These are phyloP conservation scores for Davidsoniella neocaledoniae DNA, from an alignment of 2,329 filamentous ascomycete genomes.

Conservation along the genomic window DNA sequence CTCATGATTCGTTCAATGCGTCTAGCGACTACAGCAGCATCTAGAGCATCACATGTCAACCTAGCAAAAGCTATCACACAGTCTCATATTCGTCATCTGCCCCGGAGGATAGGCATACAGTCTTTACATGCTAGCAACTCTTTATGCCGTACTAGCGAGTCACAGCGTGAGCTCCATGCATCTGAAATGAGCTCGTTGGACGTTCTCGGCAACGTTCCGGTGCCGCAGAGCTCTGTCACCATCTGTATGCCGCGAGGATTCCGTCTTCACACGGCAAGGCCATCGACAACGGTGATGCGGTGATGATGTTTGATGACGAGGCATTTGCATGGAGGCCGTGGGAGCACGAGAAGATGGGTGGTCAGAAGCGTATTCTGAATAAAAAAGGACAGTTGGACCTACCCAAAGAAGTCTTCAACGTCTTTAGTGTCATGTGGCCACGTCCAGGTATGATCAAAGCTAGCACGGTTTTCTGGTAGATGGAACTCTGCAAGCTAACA, in stretches of 20 bases:
- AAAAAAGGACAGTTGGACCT: slow-evolving; percentile 69
- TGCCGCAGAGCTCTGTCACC: slow-evolving; percentile 70
- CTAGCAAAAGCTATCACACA: too few species aligned
- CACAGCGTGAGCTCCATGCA: neutral
- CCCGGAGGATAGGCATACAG: neutral
- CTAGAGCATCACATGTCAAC: too few species aligned
- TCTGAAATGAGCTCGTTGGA: slow-evolving; percentile 34
- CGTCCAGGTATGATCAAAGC: slow-evolving; percentile 54
- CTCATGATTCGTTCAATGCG: too few species aligned
- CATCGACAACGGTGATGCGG: slow-evolving; percentile 51
- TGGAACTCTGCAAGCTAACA: slow-evolving; percentile 2
- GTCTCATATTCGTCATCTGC: neutral
- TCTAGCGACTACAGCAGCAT: too few species aligned
- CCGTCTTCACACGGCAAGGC: slow-evolving; percentile 60
- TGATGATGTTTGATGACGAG: slow-evolving; percentile 70
- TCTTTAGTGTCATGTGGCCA: slow-evolving; percentile 68
- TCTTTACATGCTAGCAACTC: neutral
- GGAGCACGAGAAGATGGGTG: slow-evolving; percentile 23
- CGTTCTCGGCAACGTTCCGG: slow-evolving; percentile 57
- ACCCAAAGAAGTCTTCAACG: slow-evolving; percentile 49
- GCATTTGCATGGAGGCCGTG: slow-evolving; percentile 83
- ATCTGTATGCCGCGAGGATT: slow-evolving; percentile 73
- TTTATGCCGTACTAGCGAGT: slow-evolving; percentile 15
- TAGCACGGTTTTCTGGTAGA: neutral
- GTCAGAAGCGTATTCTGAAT: slow-evolving; percentile 43